phyloP scores from a whole-genome alignment of 2,329 filamentous ascomycete genomes.

The Penicillium sp. region DNA sequence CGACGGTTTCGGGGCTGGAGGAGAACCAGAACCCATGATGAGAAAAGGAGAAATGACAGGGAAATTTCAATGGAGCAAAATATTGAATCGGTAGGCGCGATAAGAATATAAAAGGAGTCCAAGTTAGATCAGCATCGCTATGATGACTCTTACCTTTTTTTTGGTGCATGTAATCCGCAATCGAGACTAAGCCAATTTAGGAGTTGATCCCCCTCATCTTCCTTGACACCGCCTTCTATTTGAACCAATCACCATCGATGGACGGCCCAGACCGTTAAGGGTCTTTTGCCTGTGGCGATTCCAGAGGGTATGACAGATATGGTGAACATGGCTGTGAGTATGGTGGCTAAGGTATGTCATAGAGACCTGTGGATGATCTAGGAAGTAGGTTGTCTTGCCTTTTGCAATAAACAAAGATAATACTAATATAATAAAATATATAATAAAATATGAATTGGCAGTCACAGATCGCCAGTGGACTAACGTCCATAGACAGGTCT shows the following conservation, averaged over 20 bases:
- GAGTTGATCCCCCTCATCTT: slow-evolving; percentile 3
- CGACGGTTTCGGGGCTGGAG: slow-evolving; percentile 46
- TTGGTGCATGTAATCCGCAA: slow-evolving; percentile 7
- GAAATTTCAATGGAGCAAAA: not conserved
- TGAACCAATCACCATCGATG: not conserved
- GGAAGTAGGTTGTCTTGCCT: too few species aligned
- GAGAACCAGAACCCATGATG: slow-evolving; percentile 46
- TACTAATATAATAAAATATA: too few species aligned
- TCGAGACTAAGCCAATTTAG: slow-evolving; percentile 5
- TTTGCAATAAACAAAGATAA: too few species aligned
- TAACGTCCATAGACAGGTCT: too few species aligned
- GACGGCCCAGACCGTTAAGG: slow-evolving; percentile 2
- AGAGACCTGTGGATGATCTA: too few species aligned
- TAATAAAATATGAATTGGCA: too few species aligned
- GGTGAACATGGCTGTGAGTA: not conserved
- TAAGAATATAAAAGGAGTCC: not conserved
- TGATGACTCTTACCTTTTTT: slow-evolving; percentile 13
- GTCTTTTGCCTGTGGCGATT: not conserved
- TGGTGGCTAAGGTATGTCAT: too few species aligned
- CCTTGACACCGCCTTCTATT: slow-evolving; percentile 2
- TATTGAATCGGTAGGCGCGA: not conserved
- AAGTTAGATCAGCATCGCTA: not conserved
- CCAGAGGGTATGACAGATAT: not conserved
- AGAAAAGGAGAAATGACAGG: not conserved
- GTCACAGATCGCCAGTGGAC: too few species aligned